phyloP scores from a whole-genome alignment of 2,329 filamentous ascomycete species.

The Acarospora socialis region DNA sequence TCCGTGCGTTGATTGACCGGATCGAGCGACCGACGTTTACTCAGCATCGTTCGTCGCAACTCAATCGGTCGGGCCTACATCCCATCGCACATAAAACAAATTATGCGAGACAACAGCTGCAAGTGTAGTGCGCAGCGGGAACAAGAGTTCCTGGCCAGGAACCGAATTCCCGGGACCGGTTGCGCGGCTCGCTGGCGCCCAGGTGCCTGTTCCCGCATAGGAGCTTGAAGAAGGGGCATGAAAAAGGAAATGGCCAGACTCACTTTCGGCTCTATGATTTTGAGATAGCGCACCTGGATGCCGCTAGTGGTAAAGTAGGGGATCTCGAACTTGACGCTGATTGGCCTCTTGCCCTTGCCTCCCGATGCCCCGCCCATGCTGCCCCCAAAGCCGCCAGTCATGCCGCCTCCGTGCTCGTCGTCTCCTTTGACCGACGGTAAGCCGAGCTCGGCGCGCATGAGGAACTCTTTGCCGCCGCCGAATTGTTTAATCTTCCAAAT shows the following conservation, averaged over 20 bases:
- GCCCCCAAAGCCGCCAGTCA: slow-evolving; percentile 93
- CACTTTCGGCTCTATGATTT: slow-evolving; percentile 99
- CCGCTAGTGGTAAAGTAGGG: slow-evolving; percentile 99
- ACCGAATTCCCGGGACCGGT: background rate
- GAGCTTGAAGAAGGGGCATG: slow-evolving; percentile 4
- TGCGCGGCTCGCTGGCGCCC: too few relatives aligned
- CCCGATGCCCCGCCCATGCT: slow-evolving; percentile 86
- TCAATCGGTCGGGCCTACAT: too few relatives aligned
- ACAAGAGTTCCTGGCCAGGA: slow-evolving; percentile 6
- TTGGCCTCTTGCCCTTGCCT: slow-evolving; percentile 87
- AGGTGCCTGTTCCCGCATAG: background rate
- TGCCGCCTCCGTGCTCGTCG: slow-evolving; percentile 87
- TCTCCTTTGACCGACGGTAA: slow-evolving; percentile 88
- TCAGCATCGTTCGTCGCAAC: too few relatives aligned
- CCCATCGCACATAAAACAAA: slow-evolving; percentile 3
- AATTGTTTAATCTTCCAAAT: slow-evolving; percentile 99
- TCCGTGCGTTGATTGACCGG: too few relatives aligned
- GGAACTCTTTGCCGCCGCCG: slow-evolving; percentile 92
- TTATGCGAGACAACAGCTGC: background rate
- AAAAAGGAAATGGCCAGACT: slow-evolving; percentile 19
- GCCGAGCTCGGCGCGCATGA: slow-evolving; percentile 94
- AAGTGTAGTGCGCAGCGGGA: slow-evolving; percentile 1
- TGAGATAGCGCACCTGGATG: slow-evolving; percentile 94
- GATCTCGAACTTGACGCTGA: slow-evolving; percentile 99
- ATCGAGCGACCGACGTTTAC: too few relatives aligned